Evolutionary conservation across 805 yeast species (phyloP).

Genomic region (Cyberlindnera xishuangbannaensis): DNA sequence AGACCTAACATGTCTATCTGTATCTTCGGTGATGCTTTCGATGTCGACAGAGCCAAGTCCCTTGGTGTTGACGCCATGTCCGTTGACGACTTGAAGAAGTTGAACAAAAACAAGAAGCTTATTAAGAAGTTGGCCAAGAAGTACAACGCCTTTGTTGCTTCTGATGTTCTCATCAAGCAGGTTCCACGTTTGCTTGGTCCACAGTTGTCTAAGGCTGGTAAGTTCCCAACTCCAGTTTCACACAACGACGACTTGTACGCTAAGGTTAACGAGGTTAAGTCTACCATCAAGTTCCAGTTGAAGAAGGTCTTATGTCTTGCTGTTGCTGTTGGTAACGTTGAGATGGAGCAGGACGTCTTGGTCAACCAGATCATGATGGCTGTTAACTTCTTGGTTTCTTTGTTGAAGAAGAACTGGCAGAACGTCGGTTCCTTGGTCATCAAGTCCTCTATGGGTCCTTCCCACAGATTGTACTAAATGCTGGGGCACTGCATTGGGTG

Average conservation of each 20-base stretch:
- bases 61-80: conserved; percentile 99
- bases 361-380: conserved; percentile 98
- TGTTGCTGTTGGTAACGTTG: conserved; percentile 99
- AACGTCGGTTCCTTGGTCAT: conserved; percentile 98
- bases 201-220: conserved; percentile 99
- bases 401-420: conserved; percentile 99
- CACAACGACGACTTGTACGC: conserved; percentile 97
- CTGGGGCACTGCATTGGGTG: too few species aligned
- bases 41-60: conserved; percentile 99
- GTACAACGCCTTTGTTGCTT: conserved; percentile 99
- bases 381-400: conserved; percentile 97
- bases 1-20: conserved; percentile 99
- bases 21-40: conserved; percentile 99
- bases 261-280: conserved; percentile 95
- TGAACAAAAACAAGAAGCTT: conserved; percentile 99
- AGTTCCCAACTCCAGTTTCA: conserved; percentile 99
- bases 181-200: conserved; percentile 99
- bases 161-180: conserved; percentile 98
- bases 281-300: conserved; percentile 99
- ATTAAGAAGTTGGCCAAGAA: conserved; percentile 99
- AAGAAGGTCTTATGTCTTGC: conserved; percentile 99
- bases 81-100: conserved; percentile 98
- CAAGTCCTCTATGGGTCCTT: conserved; percentile 99
- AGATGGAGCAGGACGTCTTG: conserved; percentile 95
- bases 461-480: conserved; percentile 96